Conservation (phyloP, 1,284 basidiomycete genomes). For the Malassezia slooffiae region DNA sequence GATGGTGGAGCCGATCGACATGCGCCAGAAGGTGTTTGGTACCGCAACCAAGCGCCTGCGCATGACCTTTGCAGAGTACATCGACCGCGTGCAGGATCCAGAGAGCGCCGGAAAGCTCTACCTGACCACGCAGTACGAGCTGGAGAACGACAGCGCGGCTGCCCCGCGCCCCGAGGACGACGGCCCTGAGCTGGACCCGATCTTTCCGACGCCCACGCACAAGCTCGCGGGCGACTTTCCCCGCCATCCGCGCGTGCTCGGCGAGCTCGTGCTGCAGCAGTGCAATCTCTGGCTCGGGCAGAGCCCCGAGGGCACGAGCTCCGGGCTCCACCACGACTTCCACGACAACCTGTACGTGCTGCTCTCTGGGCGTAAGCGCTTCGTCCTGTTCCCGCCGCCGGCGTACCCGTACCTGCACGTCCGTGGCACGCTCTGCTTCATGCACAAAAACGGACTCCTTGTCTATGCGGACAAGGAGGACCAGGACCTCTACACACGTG, state of each 20-base stretch:
- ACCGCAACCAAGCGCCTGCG: constrained; percentile 24
- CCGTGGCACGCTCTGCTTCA: constrained; percentile 22
- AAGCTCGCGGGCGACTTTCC: constrained; percentile 36
- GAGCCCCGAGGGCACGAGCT: constrained; percentile 28
- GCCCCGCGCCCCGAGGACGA: constrained; percentile 22
- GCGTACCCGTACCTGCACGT: constrained; percentile 31
- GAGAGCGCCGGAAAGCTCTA: constrained; percentile 30
- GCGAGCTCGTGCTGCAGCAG: constrained; percentile 41
- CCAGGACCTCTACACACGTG: constrained; percentile 23
- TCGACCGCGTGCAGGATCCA: constrained; percentile 26
- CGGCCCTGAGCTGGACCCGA: constrained; percentile 27
- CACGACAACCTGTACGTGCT: constrained; percentile 46
- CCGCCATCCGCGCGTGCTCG: constrained; percentile 30
- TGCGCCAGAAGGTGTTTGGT: constrained; percentile 27
- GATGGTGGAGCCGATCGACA: constrained; percentile 41
- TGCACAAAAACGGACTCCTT: constrained; percentile 40
- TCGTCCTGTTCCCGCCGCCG: constrained; percentile 41
- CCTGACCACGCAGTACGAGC: constrained; percentile 42
- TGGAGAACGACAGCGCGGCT: constrained; percentile 3
- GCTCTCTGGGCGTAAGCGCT: constrained; percentile 40
- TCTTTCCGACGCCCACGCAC: constrained; percentile 37
- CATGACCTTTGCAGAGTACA: constrained; percentile 24
- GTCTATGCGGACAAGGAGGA: constrained; percentile 20
- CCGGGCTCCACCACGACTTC: constrained; percentile 43
- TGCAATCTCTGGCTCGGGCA: constrained; percentile 45